Base-by-base conservation (phyloP, 2,329 filamentous ascomycete genomes). In the Ascocoryne sarcoides region DNA sequence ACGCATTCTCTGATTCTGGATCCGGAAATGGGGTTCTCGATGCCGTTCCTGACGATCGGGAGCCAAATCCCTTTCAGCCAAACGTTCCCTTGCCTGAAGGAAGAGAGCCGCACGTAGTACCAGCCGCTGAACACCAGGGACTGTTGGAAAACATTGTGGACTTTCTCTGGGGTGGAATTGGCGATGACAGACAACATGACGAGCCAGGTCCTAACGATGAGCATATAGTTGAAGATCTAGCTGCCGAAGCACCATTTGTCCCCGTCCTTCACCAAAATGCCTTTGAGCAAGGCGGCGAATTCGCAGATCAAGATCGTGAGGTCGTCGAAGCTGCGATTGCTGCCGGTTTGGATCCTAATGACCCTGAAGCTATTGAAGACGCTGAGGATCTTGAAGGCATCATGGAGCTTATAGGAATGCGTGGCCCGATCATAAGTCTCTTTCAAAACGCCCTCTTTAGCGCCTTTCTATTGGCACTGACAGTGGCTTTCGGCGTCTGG, bases 361-460 rank as follows among this genome's bases (percentile, higher is more conserved):
- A 95, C 40, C 73, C 77, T 39, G 81, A 85, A 51, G 82, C 80
- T 8, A 73, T 87, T 31, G 84, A 89, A 32, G 84, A 95, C 51
- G 84, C 84, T 8, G 92, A 98, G 62, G 92, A 98, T 57, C 78
- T 98, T 12, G 92, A 98, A 59, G 92, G 92, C 0, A 85, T 98
- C 38, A 79, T 98, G 68, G 92, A 98, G 60, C 75, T 98, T 12
- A 83, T 98, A 44, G 92, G 92, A 28, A 93, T 98, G 84, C 86
- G 93, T 56, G 92, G 92, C 0, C 92, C 92, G 0, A 71, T 98
- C 3, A 82, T 83, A 10, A 88, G 87, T 2, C 73, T 98, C 4
- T 79, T 96, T 51, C 92, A 98, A 57, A 98, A 98, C 52, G 88
- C 85, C 40, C 79, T 95, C 12, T 98, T 98, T 62, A 95, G 90